Base-by-base conservation (phyloP, 495 filamentous ascomycete genomes). In the Cenococcum geophilum region DNA sequence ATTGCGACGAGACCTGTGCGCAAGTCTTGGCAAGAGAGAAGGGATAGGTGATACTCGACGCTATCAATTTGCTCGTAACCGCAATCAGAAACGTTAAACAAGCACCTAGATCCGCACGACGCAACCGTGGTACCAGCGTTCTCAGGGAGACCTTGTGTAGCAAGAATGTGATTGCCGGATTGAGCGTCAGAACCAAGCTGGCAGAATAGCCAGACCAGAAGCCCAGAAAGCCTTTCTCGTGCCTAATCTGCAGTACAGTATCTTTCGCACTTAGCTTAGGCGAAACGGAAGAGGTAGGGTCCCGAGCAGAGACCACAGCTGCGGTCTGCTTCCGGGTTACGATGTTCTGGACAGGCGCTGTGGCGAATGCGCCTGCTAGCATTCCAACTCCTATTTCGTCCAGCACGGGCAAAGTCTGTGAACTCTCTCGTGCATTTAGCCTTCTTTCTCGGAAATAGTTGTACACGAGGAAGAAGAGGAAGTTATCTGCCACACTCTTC, bases 131-230 rank as follows among this genome's bases (percentile, higher is more conserved):
- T 0, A 89, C 76, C 14, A 86, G 60, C 5, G 76, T 63, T 53
- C 82, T 80, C 70, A 86, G 86, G 8, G 92, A 74, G 8, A 83
- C 67, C 63, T 87, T 85, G 65, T 95, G 88, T 18, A 96, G 76
- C 65, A 92, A 85, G 68, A 96, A 92, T 0, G 92, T 96, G 58
- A 95, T 77, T 53, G 85, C 85, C 9, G 92, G 92, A 68, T 97
- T 96, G 0, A 96, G 76, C 0, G 92, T 92, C 35, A 97, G 72
- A 53, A 95, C 78, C 54, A 93, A 72, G 27, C 81, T 83, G 0
- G 91, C 91, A 12, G 87, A 87, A 73, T 96, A 96, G 2, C 92
- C 92, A 0, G 90, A 88, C 92, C 92, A 96, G 64, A 96, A 88
- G 0, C 91, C 91, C 21, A 70, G 67, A 8, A 92, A 55, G 0